These are phyloP conservation scores for Lipomyces starkeyi DNA, from an alignment of 805 yeast genomes.

Conservation along the genomic window DNA sequence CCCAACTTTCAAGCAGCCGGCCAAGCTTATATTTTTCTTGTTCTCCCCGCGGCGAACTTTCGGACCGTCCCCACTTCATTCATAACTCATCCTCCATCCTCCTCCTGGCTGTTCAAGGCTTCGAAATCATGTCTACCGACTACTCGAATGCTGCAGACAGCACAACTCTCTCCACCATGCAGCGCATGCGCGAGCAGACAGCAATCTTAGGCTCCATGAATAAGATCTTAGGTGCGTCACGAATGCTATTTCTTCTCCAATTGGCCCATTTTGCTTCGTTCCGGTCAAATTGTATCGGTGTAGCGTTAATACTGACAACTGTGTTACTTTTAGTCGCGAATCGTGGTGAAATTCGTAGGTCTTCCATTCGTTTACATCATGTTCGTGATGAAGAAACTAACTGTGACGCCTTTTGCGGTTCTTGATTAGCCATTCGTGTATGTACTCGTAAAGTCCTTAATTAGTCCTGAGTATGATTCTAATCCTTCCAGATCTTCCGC, in stretches of 20 bases:
- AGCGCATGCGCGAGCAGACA: conserved; percentile 42
- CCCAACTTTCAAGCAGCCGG: neutral
- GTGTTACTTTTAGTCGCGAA: conserved; percentile 46
- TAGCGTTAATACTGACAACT: neutral
- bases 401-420: conserved; percentile 4
- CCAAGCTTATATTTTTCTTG: neutral
- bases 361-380: neutral
- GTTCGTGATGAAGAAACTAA: neutral
- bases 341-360: conserved; percentile 51
- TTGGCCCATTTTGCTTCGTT: conserved; percentile 6
- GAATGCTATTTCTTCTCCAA: neutral
- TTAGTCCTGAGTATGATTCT: conserved; percentile 58
- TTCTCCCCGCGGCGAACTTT: neutral
- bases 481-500: conserved; percentile 68
- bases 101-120: neutral
- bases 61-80: neutral
- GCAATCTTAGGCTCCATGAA: conserved; percentile 58
- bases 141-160: conserved; percentile 21
- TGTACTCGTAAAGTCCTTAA: neutral
- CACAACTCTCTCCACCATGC: conserved; percentile 33
- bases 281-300: neutral
- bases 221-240: conserved; percentile 49
- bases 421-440: conserved; percentile 19
- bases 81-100: neutral
- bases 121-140: conserved; percentile 22